A percentile compares a stretch with the other conserved stretches of the same genome.
Conservation (phyloP, 495 filamentous ascomycete species). For the Chaetomidium leptoderma region DNA sequence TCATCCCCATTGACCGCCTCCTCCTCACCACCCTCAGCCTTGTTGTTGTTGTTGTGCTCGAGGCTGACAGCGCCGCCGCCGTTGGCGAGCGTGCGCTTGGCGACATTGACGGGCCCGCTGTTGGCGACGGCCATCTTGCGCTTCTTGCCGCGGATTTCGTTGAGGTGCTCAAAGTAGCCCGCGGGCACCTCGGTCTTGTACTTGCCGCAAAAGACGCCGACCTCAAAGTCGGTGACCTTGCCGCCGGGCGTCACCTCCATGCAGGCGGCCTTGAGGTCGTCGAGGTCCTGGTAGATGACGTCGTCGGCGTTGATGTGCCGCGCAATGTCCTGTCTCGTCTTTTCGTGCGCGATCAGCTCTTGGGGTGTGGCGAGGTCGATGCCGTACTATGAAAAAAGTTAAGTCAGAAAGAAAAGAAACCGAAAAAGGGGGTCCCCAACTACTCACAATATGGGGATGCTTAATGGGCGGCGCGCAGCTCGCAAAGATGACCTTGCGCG, state of each 20-base stretch:
- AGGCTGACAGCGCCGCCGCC: background rate
- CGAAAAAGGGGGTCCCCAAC: background rate
- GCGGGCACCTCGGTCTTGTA: conserved; percentile 80
- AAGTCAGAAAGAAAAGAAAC: background rate
- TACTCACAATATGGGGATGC: conserved; percentile 46
- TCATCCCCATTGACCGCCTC: background rate
- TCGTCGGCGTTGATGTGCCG: conserved; percentile 84
- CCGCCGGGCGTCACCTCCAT: conserved; percentile 60
- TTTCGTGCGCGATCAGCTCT: conserved; percentile 81
- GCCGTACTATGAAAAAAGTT: conserved; percentile 53
- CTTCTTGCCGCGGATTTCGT: conserved; percentile 67
- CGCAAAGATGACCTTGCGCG: conserved; percentile 85
- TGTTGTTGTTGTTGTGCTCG: no score
- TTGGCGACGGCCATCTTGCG: conserved; percentile 44
- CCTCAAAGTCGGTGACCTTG: conserved; percentile 65
- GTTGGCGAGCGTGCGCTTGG: conserved; percentile 6
- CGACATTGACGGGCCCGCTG: conserved; percentile 25
- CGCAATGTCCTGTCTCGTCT: conserved; percentile 63
- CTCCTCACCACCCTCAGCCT: background rate
- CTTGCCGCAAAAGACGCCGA: conserved; percentile 92
- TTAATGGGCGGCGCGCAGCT: conserved; percentile 84
- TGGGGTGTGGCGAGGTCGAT: conserved; percentile 82
- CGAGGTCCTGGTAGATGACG: conserved; percentile 85
- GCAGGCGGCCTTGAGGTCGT: conserved; percentile 77
- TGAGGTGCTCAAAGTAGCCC: conserved; percentile 85